These are phyloP conservation scores for Knufia fluminis DNA, from an alignment of 2,329 filamentous ascomycete genomes.

Conservation along the genomic window DNA sequence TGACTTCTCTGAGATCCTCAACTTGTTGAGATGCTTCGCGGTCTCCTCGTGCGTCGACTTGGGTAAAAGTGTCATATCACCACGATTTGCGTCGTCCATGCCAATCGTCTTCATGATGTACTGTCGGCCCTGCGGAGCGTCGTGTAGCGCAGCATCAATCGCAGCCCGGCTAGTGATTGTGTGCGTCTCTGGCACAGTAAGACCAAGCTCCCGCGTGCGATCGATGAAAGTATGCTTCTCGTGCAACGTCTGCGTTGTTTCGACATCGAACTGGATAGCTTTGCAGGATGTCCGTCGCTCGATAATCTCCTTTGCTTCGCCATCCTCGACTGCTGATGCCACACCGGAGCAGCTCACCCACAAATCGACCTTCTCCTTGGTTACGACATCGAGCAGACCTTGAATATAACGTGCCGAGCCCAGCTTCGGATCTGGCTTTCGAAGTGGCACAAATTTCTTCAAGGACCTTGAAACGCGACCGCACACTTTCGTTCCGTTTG, in stretches of 20 bases:
- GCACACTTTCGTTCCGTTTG: constrained; percentile 37
- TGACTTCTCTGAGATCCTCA: constrained; percentile 45
- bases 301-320: constrained; percentile 52
- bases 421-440: constrained; percentile 28
- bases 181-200: constrained; percentile 46
- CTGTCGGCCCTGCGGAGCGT: constrained; percentile 29
- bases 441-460: constrained; percentile 45
- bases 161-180: constrained; percentile 46
- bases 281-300: constrained; percentile 50
- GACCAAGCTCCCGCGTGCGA: constrained; percentile 44
- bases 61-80: constrained; percentile 58
- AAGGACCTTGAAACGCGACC: constrained; percentile 53
- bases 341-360: constrained; percentile 70
- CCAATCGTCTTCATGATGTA: constrained; percentile 61
- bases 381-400: constrained; percentile 50
- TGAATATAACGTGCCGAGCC: constrained; percentile 44
- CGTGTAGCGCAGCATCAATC: constrained; percentile 44
- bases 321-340: constrained; percentile 57
- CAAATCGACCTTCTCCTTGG: constrained; percentile 53
- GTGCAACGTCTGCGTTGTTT: constrained; percentile 50
- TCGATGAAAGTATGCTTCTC: constrained; percentile 58
- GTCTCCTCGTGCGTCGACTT: constrained; percentile 46
- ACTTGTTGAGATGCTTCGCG: constrained; percentile 42
- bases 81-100: constrained; percentile 51
- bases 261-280: constrained; percentile 54